Conservation (phyloP, 768 basidiomycete genomes). For the Leucosporidium scottii region DNA sequence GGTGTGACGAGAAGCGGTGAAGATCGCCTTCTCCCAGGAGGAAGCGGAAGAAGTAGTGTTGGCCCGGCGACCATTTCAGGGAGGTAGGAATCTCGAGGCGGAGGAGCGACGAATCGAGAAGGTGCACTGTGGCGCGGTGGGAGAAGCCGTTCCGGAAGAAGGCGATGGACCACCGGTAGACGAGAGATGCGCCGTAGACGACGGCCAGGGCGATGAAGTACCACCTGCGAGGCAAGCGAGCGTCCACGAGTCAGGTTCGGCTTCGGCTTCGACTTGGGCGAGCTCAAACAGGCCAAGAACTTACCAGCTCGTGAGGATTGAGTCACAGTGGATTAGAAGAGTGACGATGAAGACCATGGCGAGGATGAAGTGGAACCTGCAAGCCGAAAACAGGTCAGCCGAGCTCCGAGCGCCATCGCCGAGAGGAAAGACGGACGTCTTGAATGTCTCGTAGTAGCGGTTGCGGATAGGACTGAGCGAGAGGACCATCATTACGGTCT, state of each 20-base stretch:
- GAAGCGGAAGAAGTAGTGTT: constrained; percentile 33
- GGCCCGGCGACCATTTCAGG: constrained; percentile 24
- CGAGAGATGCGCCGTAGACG: constrained; percentile 8
- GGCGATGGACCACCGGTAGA: constrained; percentile 21
- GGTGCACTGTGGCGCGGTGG: constrained; percentile 18
- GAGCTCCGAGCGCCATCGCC: not conserved
- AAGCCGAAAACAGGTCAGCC: not conserved
- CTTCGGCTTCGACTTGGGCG: no score
- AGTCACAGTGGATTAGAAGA: constrained; percentile 34
- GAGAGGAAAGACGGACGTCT: not conserved
- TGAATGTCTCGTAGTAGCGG: constrained; percentile 5
- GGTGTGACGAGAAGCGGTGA: constrained; percentile 10
- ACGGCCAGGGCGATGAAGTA: constrained; percentile 8
- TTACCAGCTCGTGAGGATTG: constrained; percentile 4
- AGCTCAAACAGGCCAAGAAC: no score
- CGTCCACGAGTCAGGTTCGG: no score
- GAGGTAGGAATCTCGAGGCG: constrained; percentile 14
- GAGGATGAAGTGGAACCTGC: not conserved
- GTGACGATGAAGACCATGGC: constrained; percentile 32
- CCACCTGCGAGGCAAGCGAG: not conserved
- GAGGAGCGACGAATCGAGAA: constrained; percentile 19
- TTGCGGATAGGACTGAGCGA: not conserved
- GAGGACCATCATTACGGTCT: not conserved
- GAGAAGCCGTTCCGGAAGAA: constrained; percentile 21
- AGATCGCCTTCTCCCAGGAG: not conserved